phyloP scores from a whole-genome alignment of 2,329 filamentous ascomycete species.

The Fonsecaea monophora region DNA sequence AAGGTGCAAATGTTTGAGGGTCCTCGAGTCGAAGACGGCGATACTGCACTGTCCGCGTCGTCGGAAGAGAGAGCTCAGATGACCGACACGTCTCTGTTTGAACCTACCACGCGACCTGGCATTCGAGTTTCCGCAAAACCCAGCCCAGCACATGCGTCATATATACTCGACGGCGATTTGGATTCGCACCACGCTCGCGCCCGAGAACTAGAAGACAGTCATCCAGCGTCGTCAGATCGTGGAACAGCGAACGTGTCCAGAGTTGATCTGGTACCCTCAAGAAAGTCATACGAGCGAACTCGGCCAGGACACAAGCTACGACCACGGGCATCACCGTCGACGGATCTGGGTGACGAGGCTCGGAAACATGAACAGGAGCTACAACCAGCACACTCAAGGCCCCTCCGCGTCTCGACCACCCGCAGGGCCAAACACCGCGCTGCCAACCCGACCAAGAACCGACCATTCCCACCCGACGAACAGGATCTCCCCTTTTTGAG shows the following conservation, averaged over 20 bases:
- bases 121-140: neutral
- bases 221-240: neutral
- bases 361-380: neutral
- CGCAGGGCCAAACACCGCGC: neutral
- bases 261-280: neutral
- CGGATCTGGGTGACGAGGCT: neutral
- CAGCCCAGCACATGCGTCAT: neutral
- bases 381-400: neutral
- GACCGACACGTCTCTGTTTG: neutral
- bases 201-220: too few relatives aligned
- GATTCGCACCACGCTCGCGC: neutral
- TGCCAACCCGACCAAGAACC: neutral
- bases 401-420: neutral
- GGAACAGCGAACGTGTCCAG: neutral
- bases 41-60: neutral
- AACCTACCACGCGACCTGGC: neutral
- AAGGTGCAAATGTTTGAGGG: neutral
- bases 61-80: neutral
- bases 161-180: neutral
- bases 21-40: neutral
- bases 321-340: too few relatives aligned
- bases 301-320: neutral
- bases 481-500: conserved; percentile 6
- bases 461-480: neutral
- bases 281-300: neutral